Evolutionary conservation across 805 yeast genomes (phyloP).

Genomic region (Metschnikowia kofuensis): DNA sequence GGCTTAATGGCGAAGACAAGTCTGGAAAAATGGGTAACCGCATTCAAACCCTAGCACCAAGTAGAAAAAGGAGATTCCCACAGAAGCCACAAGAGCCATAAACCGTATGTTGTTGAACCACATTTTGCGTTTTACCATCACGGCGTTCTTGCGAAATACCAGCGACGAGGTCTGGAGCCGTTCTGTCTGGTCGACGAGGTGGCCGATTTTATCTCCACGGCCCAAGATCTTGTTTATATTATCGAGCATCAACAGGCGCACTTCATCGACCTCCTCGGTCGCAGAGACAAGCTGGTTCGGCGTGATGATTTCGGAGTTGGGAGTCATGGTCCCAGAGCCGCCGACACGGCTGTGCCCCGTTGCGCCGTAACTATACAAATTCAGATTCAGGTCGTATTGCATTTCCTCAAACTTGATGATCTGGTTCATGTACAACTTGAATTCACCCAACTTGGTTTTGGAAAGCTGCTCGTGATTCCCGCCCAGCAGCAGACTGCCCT

Average conservation of each 20-base stretch:
- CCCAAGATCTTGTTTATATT: slow-evolving; percentile 68
- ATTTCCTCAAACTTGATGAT: slow-evolving; percentile 53
- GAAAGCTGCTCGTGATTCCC: slow-evolving; percentile 11
- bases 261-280: slow-evolving; percentile 59
- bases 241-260: slow-evolving; percentile 65
- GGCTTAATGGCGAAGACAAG: slow-evolving; percentile 29
- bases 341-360: slow-evolving; percentile 8
- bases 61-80: slow-evolving; percentile 35
- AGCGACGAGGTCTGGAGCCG: slow-evolving; percentile 62
- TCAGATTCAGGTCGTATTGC: slow-evolving; percentile 37
- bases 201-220: slow-evolving; percentile 73
- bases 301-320: slow-evolving; percentile 23
- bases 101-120: slow-evolving; percentile 65
- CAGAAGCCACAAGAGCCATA: slow-evolving; percentile 23
- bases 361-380: slow-evolving; percentile 35
- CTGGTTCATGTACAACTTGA: slow-evolving; percentile 54
- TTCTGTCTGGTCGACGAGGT: slow-evolving; percentile 77
- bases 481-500: no score
- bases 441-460: slow-evolving; percentile 42
- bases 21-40: slow-evolving; percentile 49
- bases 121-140: slow-evolving; percentile 57
- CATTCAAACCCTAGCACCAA: slow-evolving; percentile 49
- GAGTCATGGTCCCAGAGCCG: slow-evolving; percentile 16
- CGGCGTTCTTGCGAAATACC: slow-evolving; percentile 69
- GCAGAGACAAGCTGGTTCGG: slow-evolving; percentile 40